Conservation (phyloP, 768 basidiomycete species). For the Phlegmacium glaucopus region DNA sequence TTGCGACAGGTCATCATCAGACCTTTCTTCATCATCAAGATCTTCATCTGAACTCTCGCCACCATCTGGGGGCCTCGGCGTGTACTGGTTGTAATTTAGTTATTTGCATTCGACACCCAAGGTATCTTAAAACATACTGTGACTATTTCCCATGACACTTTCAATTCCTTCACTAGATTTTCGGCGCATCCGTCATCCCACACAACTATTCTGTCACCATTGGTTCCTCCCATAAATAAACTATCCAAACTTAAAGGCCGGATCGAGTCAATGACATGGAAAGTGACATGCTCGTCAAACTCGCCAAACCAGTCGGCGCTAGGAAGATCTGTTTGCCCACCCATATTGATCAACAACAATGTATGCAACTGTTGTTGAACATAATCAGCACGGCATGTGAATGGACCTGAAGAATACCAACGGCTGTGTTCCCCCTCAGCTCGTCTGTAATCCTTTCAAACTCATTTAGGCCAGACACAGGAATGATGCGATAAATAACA, state of each 20-base stretch:
- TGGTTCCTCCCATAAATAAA: constrained; percentile 70
- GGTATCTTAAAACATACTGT: constrained; percentile 50
- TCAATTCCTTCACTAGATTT: constrained; percentile 57
- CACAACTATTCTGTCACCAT: constrained; percentile 71
- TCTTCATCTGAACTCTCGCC: constrained; percentile 54
- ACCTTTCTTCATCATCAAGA: constrained; percentile 38
- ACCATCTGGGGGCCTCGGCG: constrained; percentile 73
- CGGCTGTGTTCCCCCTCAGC: constrained; percentile 64
- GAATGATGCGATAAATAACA: constrained; percentile 85
- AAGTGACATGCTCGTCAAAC: constrained; percentile 54
- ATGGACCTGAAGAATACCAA: constrained; percentile 22
- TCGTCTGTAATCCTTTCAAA: constrained; percentile 65
- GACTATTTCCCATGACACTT: constrained; percentile 80
- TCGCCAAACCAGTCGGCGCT: constrained; percentile 74
- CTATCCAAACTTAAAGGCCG: constrained; percentile 88
- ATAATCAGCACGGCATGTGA: neutral
- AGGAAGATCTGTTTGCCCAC: constrained; percentile 81
- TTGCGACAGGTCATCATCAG: constrained; percentile 44
- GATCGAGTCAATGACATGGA: constrained; percentile 94
- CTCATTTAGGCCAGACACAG: constrained; percentile 82
- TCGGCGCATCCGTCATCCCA: constrained; percentile 92
- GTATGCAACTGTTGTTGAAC: constrained; percentile 64
- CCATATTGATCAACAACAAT: constrained; percentile 90
- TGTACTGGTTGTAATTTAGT: constrained; percentile 48
- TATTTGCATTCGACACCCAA: neutral